Conservation (phyloP, 1,284 basidiomycete genomes). For the Spongiforma sp. region DNA sequence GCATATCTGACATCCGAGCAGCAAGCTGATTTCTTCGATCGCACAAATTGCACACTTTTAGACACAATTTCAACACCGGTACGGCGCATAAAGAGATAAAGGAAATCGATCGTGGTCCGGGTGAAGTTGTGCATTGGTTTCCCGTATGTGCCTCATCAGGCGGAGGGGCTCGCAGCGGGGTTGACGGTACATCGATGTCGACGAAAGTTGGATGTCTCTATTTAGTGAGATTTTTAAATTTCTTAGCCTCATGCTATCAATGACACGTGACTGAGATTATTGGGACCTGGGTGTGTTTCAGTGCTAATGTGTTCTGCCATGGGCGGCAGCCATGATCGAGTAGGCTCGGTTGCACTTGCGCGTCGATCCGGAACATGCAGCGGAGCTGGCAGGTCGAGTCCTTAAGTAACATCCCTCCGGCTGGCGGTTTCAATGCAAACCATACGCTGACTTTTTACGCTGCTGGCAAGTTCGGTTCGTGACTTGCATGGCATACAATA, state of each 20-base stretch:
- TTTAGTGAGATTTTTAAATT: slow-evolving; percentile 1
- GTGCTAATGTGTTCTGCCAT: slow-evolving; percentile 22
- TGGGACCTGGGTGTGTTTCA: slow-evolving; percentile 1
- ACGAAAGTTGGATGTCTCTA: slow-evolving; percentile 12
- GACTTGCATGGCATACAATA: too few relatives aligned
- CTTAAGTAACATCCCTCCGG: slow-evolving; percentile 27
- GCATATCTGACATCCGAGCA: not conserved
- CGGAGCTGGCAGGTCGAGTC: slow-evolving; percentile 25
- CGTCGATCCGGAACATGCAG: slow-evolving; percentile 18
- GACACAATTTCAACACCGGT: slow-evolving; percentile 12
- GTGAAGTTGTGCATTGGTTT: slow-evolving; percentile 16
- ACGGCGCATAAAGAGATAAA: slow-evolving; percentile 11
- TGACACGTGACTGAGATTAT: too few relatives aligned
- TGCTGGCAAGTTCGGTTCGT: slow-evolving; percentile 30
- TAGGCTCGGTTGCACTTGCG: slow-evolving; percentile 14
- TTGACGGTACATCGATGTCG: slow-evolving; percentile 16
- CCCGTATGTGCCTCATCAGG: slow-evolving; percentile 15
- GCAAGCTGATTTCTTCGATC: not conserved
- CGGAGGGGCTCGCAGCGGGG: slow-evolving; percentile 1
- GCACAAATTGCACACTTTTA: not conserved
- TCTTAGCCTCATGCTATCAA: not conserved
- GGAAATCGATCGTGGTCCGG: slow-evolving; percentile 13
- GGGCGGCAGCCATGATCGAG: slow-evolving; percentile 19
- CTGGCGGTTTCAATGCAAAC: slow-evolving; percentile 19
- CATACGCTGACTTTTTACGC: slow-evolving; percentile 26